phyloP scores from a whole-genome alignment of 768 basidiomycete genomes.

The Tylopilus balloui region DNA sequence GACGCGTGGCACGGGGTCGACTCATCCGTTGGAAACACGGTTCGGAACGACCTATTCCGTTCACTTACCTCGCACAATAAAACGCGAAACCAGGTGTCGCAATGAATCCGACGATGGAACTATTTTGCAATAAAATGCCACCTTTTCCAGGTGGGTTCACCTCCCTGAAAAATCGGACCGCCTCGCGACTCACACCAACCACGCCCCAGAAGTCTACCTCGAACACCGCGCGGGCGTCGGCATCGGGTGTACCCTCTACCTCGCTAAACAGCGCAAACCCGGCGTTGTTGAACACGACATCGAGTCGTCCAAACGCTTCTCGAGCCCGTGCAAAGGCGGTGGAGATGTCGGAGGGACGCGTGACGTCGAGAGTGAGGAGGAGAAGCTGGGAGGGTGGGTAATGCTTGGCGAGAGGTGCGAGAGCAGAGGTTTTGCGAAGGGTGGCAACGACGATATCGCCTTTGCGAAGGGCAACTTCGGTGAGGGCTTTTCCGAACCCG shows the following conservation, averaged over 20 bases:
- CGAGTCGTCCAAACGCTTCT: constrained; percentile 36
- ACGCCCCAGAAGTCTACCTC: constrained; percentile 29
- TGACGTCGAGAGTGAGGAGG: constrained; percentile 39
- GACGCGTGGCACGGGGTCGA: background rate
- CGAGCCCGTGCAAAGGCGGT: constrained; percentile 32
- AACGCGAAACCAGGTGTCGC: constrained; percentile 4
- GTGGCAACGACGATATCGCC: constrained; percentile 41
- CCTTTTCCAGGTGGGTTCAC: constrained; percentile 22
- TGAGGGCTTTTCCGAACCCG: constrained; percentile 35
- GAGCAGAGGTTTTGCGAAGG: constrained; percentile 34
- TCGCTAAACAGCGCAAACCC: constrained; percentile 27
- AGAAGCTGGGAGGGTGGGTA: constrained; percentile 31
- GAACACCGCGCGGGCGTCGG: constrained; percentile 31
- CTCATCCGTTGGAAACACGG: background rate
- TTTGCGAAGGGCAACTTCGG: constrained; percentile 30
- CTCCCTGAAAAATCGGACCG: constrained; percentile 32
- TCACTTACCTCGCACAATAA: constrained; percentile 12
- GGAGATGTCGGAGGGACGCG: constrained; percentile 26
- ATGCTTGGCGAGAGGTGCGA: constrained; percentile 21
- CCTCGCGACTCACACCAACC: constrained; percentile 19
- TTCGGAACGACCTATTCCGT: background rate
- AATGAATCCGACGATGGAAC: constrained; percentile 5
- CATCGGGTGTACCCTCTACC: constrained; percentile 33
- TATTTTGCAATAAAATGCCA: constrained; percentile 13
- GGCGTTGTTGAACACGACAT: constrained; percentile 45